Evolutionary conservation across 768 basidiomycete genomes (phyloP).

Genomic region (Suillus variegatus): DNA sequence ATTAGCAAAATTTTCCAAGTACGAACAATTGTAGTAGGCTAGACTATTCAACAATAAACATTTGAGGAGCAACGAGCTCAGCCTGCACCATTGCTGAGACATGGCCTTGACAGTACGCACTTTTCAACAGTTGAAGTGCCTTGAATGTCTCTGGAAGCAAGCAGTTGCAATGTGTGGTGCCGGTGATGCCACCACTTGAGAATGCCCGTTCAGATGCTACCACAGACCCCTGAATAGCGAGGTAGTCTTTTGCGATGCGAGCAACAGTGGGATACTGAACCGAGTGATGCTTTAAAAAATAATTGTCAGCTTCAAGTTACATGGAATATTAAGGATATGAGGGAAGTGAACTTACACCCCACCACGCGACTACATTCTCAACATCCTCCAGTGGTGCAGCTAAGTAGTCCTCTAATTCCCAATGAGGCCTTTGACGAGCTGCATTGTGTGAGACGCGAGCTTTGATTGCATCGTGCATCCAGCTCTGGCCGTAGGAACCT

Average conservation of each 20-base stretch:
- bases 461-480: conserved; percentile 1
- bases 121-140: conserved; percentile 7
- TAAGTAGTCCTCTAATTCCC: conserved; percentile 1
- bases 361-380: neutral
- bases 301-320: conserved; percentile 1
- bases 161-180: neutral
- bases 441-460: neutral
- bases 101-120: neutral
- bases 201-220: conserved; percentile 28
- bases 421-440: neutral
- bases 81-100: conserved; percentile 1
- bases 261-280: conserved; percentile 7
- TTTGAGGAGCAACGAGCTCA: neutral
- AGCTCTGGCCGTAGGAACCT: neutral
- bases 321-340: neutral
- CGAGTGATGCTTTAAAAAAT: conserved; percentile 13
- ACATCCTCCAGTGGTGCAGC: conserved; percentile 8
- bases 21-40: conserved; percentile 3
- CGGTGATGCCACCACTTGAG: conserved; percentile 14
- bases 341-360: conserved; percentile 4
- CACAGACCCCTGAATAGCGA: conserved; percentile 31
- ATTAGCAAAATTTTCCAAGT: neutral
- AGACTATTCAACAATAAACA: neutral
- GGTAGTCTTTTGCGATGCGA: conserved; percentile 7
- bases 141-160: conserved; percentile 2